phyloP scores from a whole-genome alignment of 441 rosid genomes.

The Populus trichocarpa region DNA sequence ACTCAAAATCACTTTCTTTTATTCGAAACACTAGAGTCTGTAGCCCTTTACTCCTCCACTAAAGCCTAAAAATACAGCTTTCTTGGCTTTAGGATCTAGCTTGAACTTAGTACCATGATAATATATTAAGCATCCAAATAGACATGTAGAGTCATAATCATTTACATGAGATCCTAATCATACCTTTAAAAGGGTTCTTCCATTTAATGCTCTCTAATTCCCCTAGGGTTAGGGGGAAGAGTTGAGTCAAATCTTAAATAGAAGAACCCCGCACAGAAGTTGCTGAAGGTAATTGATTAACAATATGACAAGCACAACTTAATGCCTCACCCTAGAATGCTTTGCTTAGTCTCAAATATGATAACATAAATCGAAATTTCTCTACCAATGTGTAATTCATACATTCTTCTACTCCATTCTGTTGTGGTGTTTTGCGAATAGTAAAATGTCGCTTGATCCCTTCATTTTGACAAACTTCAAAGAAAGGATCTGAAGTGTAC shows the following conservation, averaged over 20 bases:
- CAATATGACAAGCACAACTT: background rate
- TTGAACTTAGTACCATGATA: background rate
- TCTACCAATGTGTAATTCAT: background rate
- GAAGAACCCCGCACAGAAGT: background rate
- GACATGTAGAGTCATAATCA: background rate
- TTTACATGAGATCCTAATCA: background rate
- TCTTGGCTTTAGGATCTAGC: too few species aligned
- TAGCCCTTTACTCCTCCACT: too few species aligned
- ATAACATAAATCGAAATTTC: conserved; percentile 5
- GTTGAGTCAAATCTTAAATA: too few species aligned
- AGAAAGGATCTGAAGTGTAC: too few species aligned
- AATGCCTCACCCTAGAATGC: background rate
- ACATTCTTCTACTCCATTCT: background rate
- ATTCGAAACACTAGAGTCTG: too few species aligned
- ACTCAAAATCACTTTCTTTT: too few species aligned
- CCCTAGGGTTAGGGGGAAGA: too few species aligned
- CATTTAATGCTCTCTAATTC: background rate
- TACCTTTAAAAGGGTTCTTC: background rate
- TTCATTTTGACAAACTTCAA: too few species aligned
- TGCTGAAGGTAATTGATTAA: background rate
- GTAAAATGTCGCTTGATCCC: background rate
- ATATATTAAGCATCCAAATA: background rate
- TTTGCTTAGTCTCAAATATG: background rate
- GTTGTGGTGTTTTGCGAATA: background rate
- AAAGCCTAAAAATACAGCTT: too few species aligned